Evolutionary conservation across 1,284 basidiomycete genomes (phyloP).

Genomic region (Meripilus lineatus): DNA sequence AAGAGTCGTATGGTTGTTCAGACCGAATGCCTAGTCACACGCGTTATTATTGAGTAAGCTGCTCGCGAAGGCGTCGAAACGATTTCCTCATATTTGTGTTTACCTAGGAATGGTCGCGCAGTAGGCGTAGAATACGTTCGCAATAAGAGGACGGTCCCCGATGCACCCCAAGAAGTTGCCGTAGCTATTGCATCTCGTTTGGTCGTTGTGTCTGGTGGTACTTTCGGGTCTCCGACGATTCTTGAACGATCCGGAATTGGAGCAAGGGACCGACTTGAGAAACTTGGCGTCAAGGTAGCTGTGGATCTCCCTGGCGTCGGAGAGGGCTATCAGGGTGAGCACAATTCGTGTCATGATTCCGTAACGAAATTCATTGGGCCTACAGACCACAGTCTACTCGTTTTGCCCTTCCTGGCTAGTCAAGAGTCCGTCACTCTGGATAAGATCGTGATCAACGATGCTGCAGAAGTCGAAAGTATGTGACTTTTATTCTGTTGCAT

Average conservation of each 20-base stretch:
- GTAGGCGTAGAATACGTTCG: constrained; percentile 52
- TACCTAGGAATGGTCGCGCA: constrained; percentile 29
- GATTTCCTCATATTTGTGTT: not conserved
- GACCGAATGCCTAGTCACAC: constrained; percentile 24
- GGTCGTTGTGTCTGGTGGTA: constrained; percentile 45
- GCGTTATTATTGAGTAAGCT: constrained; percentile 23
- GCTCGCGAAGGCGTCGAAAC: not conserved
- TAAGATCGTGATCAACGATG: constrained; percentile 29
- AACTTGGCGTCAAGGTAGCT: constrained; percentile 33
- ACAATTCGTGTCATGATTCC: not conserved
- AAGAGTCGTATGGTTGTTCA: too few species aligned
- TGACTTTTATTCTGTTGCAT: too few species aligned
- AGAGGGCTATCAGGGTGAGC: constrained; percentile 45
- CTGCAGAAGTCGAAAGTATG: too few species aligned
- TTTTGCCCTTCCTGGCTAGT: constrained; percentile 32
- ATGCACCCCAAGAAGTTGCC: constrained; percentile 15
- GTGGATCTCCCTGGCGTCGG: constrained; percentile 57
- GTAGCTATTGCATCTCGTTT: constrained; percentile 36
- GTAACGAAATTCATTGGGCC: not conserved
- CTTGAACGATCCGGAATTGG: constrained; percentile 38
- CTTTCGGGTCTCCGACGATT: constrained; percentile 52
- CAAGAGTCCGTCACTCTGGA: constrained; percentile 41
- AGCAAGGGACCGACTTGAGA: constrained; percentile 31
- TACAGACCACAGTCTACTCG: constrained; percentile 42
- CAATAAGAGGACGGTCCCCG: constrained; percentile 27